phyloP scores from a whole-genome alignment of 305 asterid genomes.

The Coffea humblotiana region DNA sequence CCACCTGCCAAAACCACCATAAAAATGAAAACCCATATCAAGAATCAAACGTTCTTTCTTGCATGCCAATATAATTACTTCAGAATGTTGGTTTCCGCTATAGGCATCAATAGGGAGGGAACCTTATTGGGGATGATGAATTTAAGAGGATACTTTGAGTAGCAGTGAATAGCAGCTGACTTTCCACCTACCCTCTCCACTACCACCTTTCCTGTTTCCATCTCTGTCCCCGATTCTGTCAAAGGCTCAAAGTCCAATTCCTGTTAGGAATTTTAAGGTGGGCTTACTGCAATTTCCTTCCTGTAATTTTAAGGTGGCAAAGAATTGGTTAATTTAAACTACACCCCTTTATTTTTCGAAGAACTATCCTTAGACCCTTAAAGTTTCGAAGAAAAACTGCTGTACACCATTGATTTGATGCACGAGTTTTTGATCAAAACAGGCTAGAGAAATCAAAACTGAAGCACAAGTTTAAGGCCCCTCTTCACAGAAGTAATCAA shows the following conservation, averaged over 20 bases:
- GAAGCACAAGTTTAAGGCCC: no score
- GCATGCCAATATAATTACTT: neutral
- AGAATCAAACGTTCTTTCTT: neutral
- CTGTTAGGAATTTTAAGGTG: neutral
- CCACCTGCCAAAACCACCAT: conserved; percentile 49
- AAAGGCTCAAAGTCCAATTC: neutral
- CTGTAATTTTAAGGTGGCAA: neutral
- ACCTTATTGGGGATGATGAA: conserved; percentile 92
- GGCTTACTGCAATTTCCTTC: no score
- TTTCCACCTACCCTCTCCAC: conserved; percentile 73
- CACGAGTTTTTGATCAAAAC: no score
- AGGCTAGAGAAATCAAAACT: no score
- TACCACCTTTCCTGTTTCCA: conserved; percentile 77
- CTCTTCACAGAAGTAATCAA: no score
- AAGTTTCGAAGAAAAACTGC: no score
- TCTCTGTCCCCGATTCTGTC: conserved; percentile 19
- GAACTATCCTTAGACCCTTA: no score
- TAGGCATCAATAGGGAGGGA: neutral
- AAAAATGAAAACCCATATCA: neutral
- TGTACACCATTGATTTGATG: no score
- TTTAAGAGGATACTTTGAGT: conserved; percentile 85
- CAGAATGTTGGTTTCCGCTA: neutral
- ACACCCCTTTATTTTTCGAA: neutral
- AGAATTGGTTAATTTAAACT: neutral
- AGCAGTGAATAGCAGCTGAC: conserved; percentile 67